Base-by-base conservation (phyloP, 768 basidiomycete genomes). In the Trametes coccinea region DNA sequence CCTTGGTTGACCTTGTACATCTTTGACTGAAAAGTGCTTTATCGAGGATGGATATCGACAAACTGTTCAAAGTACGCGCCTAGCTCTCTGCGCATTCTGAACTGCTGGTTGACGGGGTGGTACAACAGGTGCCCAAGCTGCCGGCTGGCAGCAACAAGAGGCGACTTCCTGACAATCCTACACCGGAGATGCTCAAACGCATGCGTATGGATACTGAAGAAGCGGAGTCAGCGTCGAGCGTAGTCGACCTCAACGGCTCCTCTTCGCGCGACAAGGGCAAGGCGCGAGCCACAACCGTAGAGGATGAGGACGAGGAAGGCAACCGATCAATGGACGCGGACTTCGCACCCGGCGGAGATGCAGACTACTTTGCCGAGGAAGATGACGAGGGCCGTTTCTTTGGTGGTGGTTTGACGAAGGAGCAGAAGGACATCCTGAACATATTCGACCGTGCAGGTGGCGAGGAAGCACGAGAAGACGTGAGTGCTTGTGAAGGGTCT, bases 351-450 rank as follows among this genome's bases (percentile, higher is more conserved):
- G 92, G 92, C 9, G 88, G 87, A 27, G 94, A 96, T 65, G 90
- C 92, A 0, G 93, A 95, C 71, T 95, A 95, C 72, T 94, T 91
- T 68, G 83, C 72, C 4, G 95, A 96, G 67, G 94, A 95, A 74
- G 94, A 95, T 69, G 92, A 90, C 27, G 93, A 95, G 67, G 94
- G 93, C 0, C 81, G 94, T 10, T 95, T 96, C 76, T 96, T 88
- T 69, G 97, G 97, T 41, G 94, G 95, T 1, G 97, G 97, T 2
- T 77, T 99, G 62, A 95, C 93, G 2, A 82, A 80, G 41, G 90
- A 95, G 71, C 97, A 99, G 77, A 95, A 98, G 72, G 88, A 95
- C 59, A 98, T 99, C 41, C 71, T 99, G 59, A 93, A 92, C 66
- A 95, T 99, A 61, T 96, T 99, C 72, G 96, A 98, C 67, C 81